These are phyloP conservation scores for Pneumocystis canis DNA, from an alignment of 1,139 yeast genomes.

Conservation along the genomic window DNA sequence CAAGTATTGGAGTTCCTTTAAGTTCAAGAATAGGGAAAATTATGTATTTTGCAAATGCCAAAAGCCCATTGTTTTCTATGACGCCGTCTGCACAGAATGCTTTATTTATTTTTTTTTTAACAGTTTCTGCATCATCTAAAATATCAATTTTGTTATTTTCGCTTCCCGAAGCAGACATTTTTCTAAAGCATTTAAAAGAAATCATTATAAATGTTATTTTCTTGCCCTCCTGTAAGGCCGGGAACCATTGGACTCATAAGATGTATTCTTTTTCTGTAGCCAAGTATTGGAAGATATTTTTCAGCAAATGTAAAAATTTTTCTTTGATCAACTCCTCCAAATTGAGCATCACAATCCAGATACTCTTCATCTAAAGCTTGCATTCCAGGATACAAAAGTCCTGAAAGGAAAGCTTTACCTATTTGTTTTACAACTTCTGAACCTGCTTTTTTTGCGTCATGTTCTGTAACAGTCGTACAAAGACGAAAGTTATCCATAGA, in stretches of 20 bases:
- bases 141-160: constrained; percentile 94
- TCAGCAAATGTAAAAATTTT: constrained; percentile 95
- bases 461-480: constrained; percentile 72
- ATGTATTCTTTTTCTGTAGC: constrained; percentile 95
- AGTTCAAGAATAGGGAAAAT: constrained; percentile 75
- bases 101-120: constrained; percentile 76
- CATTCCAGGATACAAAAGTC: constrained; percentile 94
- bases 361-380: constrained; percentile 95
- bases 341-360: constrained; percentile 80
- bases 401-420: constrained; percentile 79
- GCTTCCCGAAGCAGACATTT: constrained; percentile 90
- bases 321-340: constrained; percentile 98
- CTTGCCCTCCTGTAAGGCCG: constrained; percentile 67
- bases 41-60: constrained; percentile 73
- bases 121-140: constrained; percentile 72
- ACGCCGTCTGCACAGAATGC: constrained; percentile 96
- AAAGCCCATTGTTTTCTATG: constrained; percentile 75
- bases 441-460: constrained; percentile 97
- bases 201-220: constrained; percentile 1
- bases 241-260: constrained; percentile 99
- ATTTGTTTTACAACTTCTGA: constrained; percentile 99
- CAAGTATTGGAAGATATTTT: constrained; percentile 71
- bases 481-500: constrained; percentile 79
- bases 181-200: constrained; percentile 20
- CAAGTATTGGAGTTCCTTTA: constrained; percentile 40